Base-by-base conservation (phyloP, 2,329 filamentous ascomycete species). In the Phyllosticta citrichinensis region DNA sequence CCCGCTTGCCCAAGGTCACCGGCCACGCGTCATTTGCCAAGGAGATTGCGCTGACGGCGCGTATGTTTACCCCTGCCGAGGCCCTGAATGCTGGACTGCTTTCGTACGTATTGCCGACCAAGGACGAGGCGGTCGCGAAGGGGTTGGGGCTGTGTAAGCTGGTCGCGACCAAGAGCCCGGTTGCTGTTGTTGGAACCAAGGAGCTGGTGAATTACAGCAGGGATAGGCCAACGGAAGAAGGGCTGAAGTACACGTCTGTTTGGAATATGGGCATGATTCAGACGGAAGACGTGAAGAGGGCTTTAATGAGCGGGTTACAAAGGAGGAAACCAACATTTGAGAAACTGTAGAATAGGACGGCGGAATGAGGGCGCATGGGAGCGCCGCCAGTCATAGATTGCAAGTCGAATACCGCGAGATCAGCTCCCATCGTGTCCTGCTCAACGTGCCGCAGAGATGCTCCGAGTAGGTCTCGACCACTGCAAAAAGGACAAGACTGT, bases 221-320 rank as follows among this genome's bases (percentile, higher is more conserved):
- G 67, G 92, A 96, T 73, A 84, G 91, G 71, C 80, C 81, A 2
- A 84, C 96, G 27, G 83, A 82, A 54, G 91, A 96, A 54, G 60
- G 85, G 55, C 75, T 97, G 71, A 83, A 84, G 62, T 97, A 96
- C 74, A 96, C 92, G 3, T 81, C 84, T 11, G 81, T 94, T 1
- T 97, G 92, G 93, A 97, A 97, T 70, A 83, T 85, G 67, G 88
- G 85, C 2, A 88, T 89, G 69, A 71, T 96, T 67, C 92, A 97
- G 78, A 88, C 89, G 6, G 78, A 80, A 58, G 93, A 97, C 78
- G 81, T 96, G 52, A 77, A 83, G 69, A 78, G 81, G 62, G 91
- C 92, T 0, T 79, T 97, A 71, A 70, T 88, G 71, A 89, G 88
- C 50, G 88, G 88, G 9, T 72, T 96, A 64, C 81, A 88, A 74